phyloP scores from a whole-genome alignment of 768 basidiomycete genomes.

The Dacryopinax primogenitus region DNA sequence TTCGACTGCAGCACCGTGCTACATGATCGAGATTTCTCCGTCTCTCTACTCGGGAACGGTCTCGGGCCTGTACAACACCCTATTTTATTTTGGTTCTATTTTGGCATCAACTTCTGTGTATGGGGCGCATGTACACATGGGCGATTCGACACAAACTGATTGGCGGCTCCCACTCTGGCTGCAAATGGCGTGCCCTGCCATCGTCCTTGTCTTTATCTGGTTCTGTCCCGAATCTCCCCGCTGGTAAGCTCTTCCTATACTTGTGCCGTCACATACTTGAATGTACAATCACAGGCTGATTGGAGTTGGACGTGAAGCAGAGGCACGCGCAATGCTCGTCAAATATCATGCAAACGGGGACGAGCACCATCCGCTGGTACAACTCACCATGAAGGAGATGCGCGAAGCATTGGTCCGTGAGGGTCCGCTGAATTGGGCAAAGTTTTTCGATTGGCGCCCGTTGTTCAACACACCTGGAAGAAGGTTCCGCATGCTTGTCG shows the following conservation, averaged over 20 bases:
- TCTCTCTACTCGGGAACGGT: not conserved
- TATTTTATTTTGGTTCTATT: not conserved
- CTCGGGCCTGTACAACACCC: not conserved
- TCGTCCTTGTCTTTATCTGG: not conserved
- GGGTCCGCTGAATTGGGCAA: slow-evolving; percentile 34
- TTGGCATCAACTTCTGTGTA: not conserved
- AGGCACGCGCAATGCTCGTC: slow-evolving; percentile 37
- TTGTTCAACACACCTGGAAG: slow-evolving; percentile 38
- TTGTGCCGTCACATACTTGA: too few relatives aligned
- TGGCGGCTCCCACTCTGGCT: not conserved
- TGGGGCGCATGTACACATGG: not conserved
- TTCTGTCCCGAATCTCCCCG: not conserved
- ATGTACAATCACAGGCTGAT: slow-evolving; percentile 25
- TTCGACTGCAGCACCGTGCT: not conserved
- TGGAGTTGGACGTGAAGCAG: slow-evolving; percentile 39
- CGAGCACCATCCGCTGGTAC: not conserved
- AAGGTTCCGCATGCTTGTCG: slow-evolving; percentile 37
- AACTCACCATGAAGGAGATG: not conserved
- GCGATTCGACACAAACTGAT: not conserved
- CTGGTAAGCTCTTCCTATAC: not conserved
- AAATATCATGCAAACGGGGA: slow-evolving; percentile 49
- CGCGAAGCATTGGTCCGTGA: slow-evolving; percentile 21
- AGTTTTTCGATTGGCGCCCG: slow-evolving; percentile 19
- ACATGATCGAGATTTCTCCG: not conserved
- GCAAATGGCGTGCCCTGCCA: not conserved